Conservation (phyloP, 495 filamentous ascomycete species). For the Penicillium paradoxum region DNA sequence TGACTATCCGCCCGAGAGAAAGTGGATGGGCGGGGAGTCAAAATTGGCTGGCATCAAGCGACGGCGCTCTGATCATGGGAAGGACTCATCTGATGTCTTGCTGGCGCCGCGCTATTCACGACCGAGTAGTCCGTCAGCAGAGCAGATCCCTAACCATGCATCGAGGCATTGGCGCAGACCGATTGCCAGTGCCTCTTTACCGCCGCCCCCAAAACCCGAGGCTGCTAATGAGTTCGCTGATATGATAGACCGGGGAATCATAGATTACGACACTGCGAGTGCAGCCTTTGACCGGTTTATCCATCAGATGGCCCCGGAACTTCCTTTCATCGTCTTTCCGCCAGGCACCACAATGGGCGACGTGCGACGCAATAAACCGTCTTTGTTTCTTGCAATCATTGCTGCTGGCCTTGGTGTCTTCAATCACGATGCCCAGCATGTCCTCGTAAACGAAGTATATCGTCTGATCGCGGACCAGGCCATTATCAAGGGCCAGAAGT, state of each 20-base stretch:
- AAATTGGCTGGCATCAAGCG: slow-evolving; percentile 21
- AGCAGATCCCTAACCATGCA: slow-evolving; percentile 14
- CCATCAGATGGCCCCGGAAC: slow-evolving; percentile 60
- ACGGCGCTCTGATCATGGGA: slow-evolving; percentile 21
- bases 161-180: slow-evolving; percentile 16
- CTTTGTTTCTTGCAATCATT: slow-evolving; percentile 77
- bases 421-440: slow-evolving; percentile 52
- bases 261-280: slow-evolving; percentile 57
- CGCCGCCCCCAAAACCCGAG: slow-evolving; percentile 11
- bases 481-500: slow-evolving; percentile 74
- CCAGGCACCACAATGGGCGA: slow-evolving; percentile 59
- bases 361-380: slow-evolving; percentile 66
- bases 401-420: slow-evolving; percentile 60
- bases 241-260: slow-evolving; percentile 63
- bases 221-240: slow-evolving; percentile 47
- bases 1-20: slow-evolving; percentile 14
- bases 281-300: slow-evolving; percentile 66
- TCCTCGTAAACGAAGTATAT: slow-evolving; percentile 66
- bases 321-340: slow-evolving; percentile 77
- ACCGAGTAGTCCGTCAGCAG: slow-evolving; percentile 22
- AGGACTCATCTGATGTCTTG: slow-evolving; percentile 8
- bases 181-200: slow-evolving; percentile 4
- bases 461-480: slow-evolving; percentile 67
- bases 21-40: slow-evolving; percentile 10
- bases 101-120: slow-evolving; percentile 19